These are phyloP conservation scores for Amanita muscaria DNA, from an alignment of 768 basidiomycete species.

Conservation along the genomic window DNA sequence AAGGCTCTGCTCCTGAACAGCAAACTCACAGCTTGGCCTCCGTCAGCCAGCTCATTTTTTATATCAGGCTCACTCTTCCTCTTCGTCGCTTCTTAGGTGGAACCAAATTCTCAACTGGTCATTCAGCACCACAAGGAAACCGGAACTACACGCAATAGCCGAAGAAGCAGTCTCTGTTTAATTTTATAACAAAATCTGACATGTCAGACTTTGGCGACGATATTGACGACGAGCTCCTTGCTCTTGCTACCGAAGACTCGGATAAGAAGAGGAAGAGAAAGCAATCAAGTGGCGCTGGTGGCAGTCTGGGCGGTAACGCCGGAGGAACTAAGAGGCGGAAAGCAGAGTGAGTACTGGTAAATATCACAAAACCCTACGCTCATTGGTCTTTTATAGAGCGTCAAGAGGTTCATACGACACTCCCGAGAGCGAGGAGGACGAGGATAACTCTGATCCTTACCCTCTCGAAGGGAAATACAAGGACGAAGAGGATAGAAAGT, in stretches of 20 bases:
- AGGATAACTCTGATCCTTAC: constrained; percentile 50
- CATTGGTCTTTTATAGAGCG: constrained; percentile 17
- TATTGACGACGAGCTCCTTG: constrained; percentile 69
- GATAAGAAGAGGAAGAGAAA: constrained; percentile 60
- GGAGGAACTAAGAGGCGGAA: constrained; percentile 47
- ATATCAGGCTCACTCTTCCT: neutral
- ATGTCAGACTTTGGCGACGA: constrained; percentile 44
- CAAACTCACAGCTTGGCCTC: neutral
- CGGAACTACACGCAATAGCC: too few species aligned
- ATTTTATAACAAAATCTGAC: constrained; percentile 6
- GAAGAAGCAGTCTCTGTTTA: too few species aligned
- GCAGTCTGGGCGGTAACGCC: constrained; percentile 5
- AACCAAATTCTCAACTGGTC: too few species aligned
- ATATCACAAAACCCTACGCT: neutral
- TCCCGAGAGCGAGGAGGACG: constrained; percentile 58
- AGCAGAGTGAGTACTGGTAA: constrained; percentile 46
- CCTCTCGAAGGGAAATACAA: constrained; percentile 89
- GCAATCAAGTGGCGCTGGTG: constrained; percentile 26
- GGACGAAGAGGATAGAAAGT: constrained; percentile 73
- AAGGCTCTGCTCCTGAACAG: neutral
- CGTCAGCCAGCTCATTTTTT: neutral
- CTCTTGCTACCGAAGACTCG: constrained; percentile 55
- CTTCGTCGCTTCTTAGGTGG: too few species aligned
- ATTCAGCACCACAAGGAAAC: too few species aligned
- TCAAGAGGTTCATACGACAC: constrained; percentile 44